A percentile compares a stretch with the other conserved stretches of the same genome.
Conservation (phyloP, 2,329 filamentous ascomycete species). For the Raffaelea albimanens region DNA sequence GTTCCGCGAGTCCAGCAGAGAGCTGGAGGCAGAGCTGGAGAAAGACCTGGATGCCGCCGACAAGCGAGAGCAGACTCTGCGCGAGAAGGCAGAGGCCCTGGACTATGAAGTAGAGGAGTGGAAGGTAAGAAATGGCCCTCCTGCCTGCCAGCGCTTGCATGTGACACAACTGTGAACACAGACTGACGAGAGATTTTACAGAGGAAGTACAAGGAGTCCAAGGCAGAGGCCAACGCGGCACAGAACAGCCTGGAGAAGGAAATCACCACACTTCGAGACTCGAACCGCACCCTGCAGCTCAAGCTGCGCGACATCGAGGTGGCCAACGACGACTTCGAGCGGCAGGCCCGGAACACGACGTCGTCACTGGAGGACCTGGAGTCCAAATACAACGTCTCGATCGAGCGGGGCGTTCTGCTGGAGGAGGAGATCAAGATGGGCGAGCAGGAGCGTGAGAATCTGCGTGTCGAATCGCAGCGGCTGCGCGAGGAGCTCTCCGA, state of each 20-base stretch:
- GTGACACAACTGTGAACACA: conserved; percentile 6
- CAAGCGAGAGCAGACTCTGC: conserved; percentile 76
- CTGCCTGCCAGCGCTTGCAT: no score
- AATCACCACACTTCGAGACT: conserved; percentile 80
- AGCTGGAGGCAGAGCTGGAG: conserved; percentile 88
- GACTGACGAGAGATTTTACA: conserved; percentile 24
- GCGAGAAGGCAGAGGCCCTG: conserved; percentile 77
- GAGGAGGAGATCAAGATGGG: conserved; percentile 89
- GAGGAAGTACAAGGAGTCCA: conserved; percentile 95
- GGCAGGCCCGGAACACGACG: conserved; percentile 88
- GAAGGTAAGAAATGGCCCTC: conserved; percentile 57
- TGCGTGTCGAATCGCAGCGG: conserved; percentile 86
- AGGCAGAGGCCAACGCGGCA: conserved; percentile 73
- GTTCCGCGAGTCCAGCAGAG: conserved; percentile 87
- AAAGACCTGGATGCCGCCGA: conserved; percentile 94
- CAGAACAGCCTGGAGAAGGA: conserved; percentile 90
- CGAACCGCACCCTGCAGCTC: conserved; percentile 71
- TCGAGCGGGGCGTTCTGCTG: conserved; percentile 85
- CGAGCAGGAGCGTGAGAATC: conserved; percentile 80
- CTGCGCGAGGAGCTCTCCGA: conserved; percentile 86
- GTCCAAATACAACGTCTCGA: conserved; percentile 90
- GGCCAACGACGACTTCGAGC: conserved; percentile 95
- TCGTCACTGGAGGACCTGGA: conserved; percentile 95
- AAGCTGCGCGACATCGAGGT: conserved; percentile 92
- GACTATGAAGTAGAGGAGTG: conserved; percentile 93